Evolutionary conservation across 1,284 basidiomycete genomes (phyloP).

Genomic region (Athelia sp.): DNA sequence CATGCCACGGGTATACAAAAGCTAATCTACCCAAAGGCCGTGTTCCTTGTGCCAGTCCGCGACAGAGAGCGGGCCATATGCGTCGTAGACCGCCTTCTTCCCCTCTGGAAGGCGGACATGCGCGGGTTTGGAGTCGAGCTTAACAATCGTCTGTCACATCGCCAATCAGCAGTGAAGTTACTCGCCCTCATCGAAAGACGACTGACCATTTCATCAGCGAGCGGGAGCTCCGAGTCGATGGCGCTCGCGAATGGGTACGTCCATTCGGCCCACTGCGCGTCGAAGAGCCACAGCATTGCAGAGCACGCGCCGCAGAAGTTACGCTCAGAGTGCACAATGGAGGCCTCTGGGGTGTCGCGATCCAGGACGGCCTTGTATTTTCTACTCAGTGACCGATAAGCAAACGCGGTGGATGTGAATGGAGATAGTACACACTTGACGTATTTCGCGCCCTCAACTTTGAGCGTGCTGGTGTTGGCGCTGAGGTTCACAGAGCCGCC

Average conservation of each 20-base stretch:
- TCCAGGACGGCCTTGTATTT: conserved; percentile 52
- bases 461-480: conserved; percentile 40
- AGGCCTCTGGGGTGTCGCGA: conserved; percentile 42
- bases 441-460: conserved; percentile 45
- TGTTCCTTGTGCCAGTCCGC: conserved; percentile 56
- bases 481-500: conserved; percentile 59
- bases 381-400: conserved; percentile 22
- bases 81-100: conserved; percentile 36
- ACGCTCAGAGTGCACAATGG: conserved; percentile 45
- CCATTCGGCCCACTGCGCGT: conserved; percentile 38
- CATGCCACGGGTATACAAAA: too few species aligned
- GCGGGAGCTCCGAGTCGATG: conserved; percentile 44
- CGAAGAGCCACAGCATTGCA: conserved; percentile 58
- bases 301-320: conserved; percentile 57
- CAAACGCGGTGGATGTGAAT: too few species aligned
- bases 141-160: conserved; percentile 37
- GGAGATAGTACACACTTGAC: conserved; percentile 33
- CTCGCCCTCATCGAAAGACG: not conserved
- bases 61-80: conserved; percentile 37
- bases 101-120: conserved; percentile 60
- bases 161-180: not conserved
- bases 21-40: conserved; percentile 29
- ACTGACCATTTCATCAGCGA: conserved; percentile 43
- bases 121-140: conserved; percentile 43
- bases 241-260: conserved; percentile 53